phyloP scores from a whole-genome alignment of 352 stramenopile species.

The Peronospora farinosa region DNA sequence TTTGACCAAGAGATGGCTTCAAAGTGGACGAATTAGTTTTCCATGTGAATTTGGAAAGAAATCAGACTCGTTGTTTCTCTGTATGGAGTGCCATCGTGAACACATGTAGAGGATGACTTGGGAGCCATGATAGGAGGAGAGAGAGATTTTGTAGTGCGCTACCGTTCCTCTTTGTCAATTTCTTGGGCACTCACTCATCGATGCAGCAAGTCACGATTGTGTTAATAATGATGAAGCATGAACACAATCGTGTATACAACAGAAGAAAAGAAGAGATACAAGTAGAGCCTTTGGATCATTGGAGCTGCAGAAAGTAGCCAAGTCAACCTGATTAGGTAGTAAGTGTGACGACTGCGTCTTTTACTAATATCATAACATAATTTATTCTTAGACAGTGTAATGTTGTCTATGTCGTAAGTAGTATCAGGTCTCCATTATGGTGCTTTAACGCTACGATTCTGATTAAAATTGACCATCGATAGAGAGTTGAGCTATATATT shows the following conservation, averaged over 20 bases:
- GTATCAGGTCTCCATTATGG: too few relatives aligned
- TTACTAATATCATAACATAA: slow-evolving; percentile 34
- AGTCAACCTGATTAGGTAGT: slow-evolving; percentile 5
- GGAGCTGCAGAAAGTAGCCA: slow-evolving; percentile 1
- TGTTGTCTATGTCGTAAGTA: not conserved
- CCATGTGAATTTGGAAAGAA: slow-evolving; percentile 81
- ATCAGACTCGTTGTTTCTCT: slow-evolving; percentile 65
- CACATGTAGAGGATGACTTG: slow-evolving; percentile 33
- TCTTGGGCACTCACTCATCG: slow-evolving; percentile 6
- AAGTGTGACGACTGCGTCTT: slow-evolving; percentile 9
- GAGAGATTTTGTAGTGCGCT: slow-evolving; percentile 23
- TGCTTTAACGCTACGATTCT: not conserved
- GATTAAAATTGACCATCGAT: too few relatives aligned
- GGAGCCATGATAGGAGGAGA: not conserved
- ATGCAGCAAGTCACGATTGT: not conserved
- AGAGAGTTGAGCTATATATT: not conserved
- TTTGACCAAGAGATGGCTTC: slow-evolving; percentile 52
- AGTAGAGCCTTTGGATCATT: not conserved
- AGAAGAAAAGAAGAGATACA: slow-evolving; percentile 1
- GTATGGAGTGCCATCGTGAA: slow-evolving; percentile 80
- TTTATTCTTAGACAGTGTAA: slow-evolving; percentile 16
- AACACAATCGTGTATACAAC: slow-evolving; percentile 18
- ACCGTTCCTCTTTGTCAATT: slow-evolving; percentile 5
- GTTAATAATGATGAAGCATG: slow-evolving; percentile 15
- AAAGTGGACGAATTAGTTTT: slow-evolving; percentile 48